phyloP scores from a whole-genome alignment of 306 rosid species.

The Hippophae gyantsensis region DNA sequence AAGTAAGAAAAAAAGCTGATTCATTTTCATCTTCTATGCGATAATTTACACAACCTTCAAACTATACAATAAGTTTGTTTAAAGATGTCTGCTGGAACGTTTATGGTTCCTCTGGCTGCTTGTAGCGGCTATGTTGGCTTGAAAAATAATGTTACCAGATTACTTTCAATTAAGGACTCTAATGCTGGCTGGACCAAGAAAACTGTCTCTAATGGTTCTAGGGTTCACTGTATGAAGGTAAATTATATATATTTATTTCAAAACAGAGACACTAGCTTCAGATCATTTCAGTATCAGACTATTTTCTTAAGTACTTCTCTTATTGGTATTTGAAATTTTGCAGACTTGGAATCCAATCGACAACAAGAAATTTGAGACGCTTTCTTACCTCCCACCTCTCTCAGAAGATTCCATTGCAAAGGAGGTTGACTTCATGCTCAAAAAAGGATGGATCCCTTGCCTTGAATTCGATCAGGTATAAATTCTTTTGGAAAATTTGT shows the following conservation, averaged over 20 bases:
- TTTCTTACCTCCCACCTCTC: slow-evolving; percentile 63
- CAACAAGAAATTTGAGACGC: slow-evolving; percentile 69
- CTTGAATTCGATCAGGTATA: slow-evolving; percentile 67
- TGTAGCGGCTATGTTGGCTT: slow-evolving; percentile 34
- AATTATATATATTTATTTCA: background rate
- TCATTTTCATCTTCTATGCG: slow-evolving; percentile 9
- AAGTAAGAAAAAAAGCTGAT: background rate
- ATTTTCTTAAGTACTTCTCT: background rate
- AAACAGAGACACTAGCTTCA: background rate
- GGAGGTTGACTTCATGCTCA: slow-evolving; percentile 65
- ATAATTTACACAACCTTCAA: slow-evolving; percentile 15
- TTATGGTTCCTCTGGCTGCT: slow-evolving; percentile 19
- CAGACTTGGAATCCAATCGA: slow-evolving; percentile 80
- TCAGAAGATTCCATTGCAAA: slow-evolving; percentile 62
- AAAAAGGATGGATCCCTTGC: slow-evolving; percentile 77
- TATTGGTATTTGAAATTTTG: slow-evolving; percentile 10
- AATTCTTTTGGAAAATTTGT: background rate
- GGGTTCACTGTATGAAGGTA: slow-evolving; percentile 62
- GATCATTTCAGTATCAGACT: background rate
- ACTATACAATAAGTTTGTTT: slow-evolving; percentile 1
- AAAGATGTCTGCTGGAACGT: slow-evolving; percentile 40
- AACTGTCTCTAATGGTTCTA: slow-evolving; percentile 50
- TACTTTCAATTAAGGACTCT: slow-evolving; percentile 18
- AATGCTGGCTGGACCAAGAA: slow-evolving; percentile 34
- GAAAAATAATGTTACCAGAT: slow-evolving; percentile 29